These are phyloP conservation scores for Magnolia sinica DNA, from an alignment of 164 flowering plant genomes.

Conservation along the genomic window DNA sequence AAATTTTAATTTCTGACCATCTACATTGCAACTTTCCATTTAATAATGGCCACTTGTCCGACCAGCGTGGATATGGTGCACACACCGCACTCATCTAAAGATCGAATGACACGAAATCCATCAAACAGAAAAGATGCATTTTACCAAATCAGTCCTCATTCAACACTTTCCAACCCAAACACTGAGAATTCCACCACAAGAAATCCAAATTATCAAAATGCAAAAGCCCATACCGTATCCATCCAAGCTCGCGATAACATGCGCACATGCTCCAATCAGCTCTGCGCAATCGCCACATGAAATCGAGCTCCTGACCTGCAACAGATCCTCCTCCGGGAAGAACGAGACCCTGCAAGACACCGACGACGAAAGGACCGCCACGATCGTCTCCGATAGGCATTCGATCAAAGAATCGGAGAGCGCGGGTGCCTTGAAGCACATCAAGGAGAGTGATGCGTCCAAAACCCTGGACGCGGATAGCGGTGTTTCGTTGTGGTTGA, in stretches of 20 bases:
- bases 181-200: too few species aligned
- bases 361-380: slow-evolving; percentile 46
- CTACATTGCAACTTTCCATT: too few species aligned
- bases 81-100: too few species aligned
- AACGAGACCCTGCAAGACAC: slow-evolving; percentile 40
- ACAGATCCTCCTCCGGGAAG: slow-evolving; percentile 35
- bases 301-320: slow-evolving; percentile 55
- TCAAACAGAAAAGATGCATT: background rate
- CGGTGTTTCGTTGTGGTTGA: slow-evolving; percentile 31
- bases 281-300: slow-evolving; percentile 27
- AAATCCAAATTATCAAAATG: too few species aligned
- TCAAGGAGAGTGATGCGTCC: slow-evolving; percentile 64
- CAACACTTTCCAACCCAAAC: too few species aligned
- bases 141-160: background rate
- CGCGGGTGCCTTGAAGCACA: slow-evolving; percentile 67
- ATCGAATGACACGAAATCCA: background rate
- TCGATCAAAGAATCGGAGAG: slow-evolving; percentile 40
- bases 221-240: slow-evolving; percentile 1
- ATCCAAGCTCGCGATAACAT: slow-evolving; percentile 36
- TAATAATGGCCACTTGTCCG: too few species aligned
- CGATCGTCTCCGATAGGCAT: slow-evolving; percentile 39
- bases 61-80: too few species aligned
- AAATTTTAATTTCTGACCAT: too few species aligned
- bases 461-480: slow-evolving; percentile 33
- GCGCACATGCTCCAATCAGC: slow-evolving; percentile 34